Percentiles rank a stretch among this genome's conserved stretches.
These are phyloP conservation scores for Paxillus involutus DNA, from an alignment of 768 basidiomycete species.

Conservation along the genomic window DNA sequence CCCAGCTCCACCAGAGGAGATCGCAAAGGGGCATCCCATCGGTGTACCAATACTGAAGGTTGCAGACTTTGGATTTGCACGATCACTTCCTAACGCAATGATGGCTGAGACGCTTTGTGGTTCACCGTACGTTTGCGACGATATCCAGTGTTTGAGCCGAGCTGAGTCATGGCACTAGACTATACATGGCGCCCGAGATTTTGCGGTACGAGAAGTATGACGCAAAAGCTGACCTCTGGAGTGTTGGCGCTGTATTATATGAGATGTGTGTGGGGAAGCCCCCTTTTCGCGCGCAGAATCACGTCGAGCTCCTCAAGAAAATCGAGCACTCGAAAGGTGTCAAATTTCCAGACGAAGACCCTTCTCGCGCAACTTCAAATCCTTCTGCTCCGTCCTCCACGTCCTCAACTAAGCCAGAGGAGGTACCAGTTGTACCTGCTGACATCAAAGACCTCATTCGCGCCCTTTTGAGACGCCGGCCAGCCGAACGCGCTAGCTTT, in stretches of 20 bases:
- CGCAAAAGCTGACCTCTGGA: conserved; percentile 97
- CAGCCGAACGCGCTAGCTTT: conserved; percentile 82
- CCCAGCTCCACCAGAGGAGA: conserved; percentile 75
- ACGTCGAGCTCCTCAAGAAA: conserved; percentile 91
- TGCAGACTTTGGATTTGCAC: conserved; percentile 97
- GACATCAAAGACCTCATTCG: conserved; percentile 92
- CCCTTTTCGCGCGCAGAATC: conserved; percentile 94
- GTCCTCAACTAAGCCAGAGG: conserved; percentile 37
- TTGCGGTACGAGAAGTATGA: conserved; percentile 96
- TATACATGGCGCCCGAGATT: conserved; percentile 99
- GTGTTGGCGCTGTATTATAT: conserved; percentile 93
- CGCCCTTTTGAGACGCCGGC: conserved; percentile 77
- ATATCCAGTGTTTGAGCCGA: background rate
- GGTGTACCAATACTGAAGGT: conserved; percentile 96
- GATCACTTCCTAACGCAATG: conserved; percentile 86
- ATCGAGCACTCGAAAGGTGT: conserved; percentile 91
- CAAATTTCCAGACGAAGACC: conserved; percentile 92
- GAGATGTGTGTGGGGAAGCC: conserved; percentile 94
- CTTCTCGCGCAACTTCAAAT: conserved; percentile 42
- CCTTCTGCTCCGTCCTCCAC: conserved; percentile 13
- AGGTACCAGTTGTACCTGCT: conserved; percentile 58
- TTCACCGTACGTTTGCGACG: conserved; percentile 70
- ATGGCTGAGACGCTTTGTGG: conserved; percentile 98
- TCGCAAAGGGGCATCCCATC: conserved; percentile 83
- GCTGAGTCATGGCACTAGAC: conserved; percentile 37